Evolutionary conservation across 805 yeast genomes (phyloP), one percentile per base, ranked within the genome.

Genomic region (Metschnikowia sp.): DNA sequence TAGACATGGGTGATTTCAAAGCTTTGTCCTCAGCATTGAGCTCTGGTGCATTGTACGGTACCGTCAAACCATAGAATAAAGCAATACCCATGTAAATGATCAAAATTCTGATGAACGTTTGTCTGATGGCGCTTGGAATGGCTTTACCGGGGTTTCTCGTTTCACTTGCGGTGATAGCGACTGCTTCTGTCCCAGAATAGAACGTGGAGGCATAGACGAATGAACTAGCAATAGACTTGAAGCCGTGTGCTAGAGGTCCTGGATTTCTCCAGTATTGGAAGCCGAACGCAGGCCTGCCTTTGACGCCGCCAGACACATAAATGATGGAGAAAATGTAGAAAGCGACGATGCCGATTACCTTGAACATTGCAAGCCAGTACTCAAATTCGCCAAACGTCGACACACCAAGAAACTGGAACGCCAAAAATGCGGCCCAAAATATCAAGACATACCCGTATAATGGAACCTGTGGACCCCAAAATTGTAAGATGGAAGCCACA

Each of bases 91-190:
- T 66, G 64, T 76, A 82, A 45, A 78, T 78, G 47, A 75, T 60
- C 37, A 78, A 50, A 32, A 82, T 81, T 47, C 85, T 69, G 70
- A 74, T 73, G 45, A 81, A 74, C 0, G 82, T 79, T 40, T 79
- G 81, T 48, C 77, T 69, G 40, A 80, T 78, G 3, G 84, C 86
- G 28, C 65, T 66, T 8, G 87, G 86, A 49, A 82, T 72, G 5
- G 83, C 79, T 44, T 68, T 71, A 36, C 74, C 63, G 3, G 87
- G 87, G 54, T 82, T 80, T 55, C 76, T 74, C 3, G 83, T 70
- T 55, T 82, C 87, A 29, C 82, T 81, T 0, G 86, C 86, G 36
- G 82, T 74, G 32, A 82, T 65, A 12, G 84, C 83, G 29, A 79
- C 75, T 9, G 76, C 66, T 55, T 81, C 86, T 1, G 80, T 75